Percentiles rank a stretch among this genome's conserved stretches.
Conservation (phyloP, 768 basidiomycete genomes). For the Boletus reticulatus region DNA sequence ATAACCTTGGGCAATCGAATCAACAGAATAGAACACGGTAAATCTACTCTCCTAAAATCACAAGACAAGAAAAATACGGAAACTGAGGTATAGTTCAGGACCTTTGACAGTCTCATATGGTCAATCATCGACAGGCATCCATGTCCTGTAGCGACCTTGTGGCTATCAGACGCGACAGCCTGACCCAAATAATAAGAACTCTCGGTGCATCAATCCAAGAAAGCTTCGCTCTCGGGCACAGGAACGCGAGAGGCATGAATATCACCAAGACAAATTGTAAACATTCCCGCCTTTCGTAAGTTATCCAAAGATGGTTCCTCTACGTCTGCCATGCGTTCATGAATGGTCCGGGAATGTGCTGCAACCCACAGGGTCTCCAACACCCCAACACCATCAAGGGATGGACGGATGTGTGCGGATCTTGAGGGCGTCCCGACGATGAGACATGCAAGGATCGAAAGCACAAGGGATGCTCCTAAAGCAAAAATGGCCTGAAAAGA, state of each 20-base stretch:
- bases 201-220: neutral
- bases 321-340: neutral
- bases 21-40: too few species aligned
- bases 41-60: neutral
- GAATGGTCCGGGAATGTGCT: slow-evolving; percentile 1
- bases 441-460: neutral
- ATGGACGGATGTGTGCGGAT: neutral
- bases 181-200: too few species aligned
- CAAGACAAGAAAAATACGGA: too few species aligned
- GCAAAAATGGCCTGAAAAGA: too few species aligned
- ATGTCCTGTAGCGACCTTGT: too few species aligned
- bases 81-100: too few species aligned
- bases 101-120: too few species aligned
- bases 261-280: neutral
- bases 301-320: neutral
- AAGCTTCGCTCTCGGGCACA: neutral
- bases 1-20: too few species aligned
- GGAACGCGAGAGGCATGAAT: too few species aligned
- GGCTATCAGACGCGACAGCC: too few species aligned
- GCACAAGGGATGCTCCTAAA: neutral
- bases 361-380: slow-evolving; percentile 12
- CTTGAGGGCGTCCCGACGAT: neutral
- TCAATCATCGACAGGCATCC: too few species aligned
- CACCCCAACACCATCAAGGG: slow-evolving; percentile 5
- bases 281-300: slow-evolving; percentile 10